These are phyloP conservation scores for Fusarium succisae DNA, from an alignment of 2,329 filamentous ascomycete species.

Conservation along the genomic window DNA sequence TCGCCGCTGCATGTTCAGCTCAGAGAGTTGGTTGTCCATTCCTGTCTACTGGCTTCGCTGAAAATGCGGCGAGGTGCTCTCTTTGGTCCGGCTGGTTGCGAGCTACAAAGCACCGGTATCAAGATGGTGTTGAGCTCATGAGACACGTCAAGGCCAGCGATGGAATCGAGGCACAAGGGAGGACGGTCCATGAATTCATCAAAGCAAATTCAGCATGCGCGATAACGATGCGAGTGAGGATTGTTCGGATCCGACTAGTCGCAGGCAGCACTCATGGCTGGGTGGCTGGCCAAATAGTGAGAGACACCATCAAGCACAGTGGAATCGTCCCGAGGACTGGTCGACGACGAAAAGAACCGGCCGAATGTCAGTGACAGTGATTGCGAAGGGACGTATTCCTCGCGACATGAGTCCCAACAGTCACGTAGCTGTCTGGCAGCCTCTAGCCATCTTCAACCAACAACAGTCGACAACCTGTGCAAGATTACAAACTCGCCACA, in stretches of 20 bases:
- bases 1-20: not conserved
- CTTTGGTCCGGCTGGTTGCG: not conserved
- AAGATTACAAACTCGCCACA: not conserved
- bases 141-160: not conserved
- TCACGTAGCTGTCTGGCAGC: not conserved
- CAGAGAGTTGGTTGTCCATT: not conserved
- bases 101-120: no score
- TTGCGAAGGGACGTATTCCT: not conserved
- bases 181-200: not conserved
- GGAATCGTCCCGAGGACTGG: not conserved
- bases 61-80: fast-evolving
- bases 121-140: not conserved
- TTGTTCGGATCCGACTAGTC: not conserved
- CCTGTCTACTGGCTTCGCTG: not conserved
- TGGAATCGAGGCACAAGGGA: not conserved
- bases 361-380: not conserved
- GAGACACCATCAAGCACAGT: not conserved
- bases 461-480: not conserved
- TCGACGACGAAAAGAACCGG: no score
- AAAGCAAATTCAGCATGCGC: not conserved
- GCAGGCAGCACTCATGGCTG: not conserved
- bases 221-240: not conserved
- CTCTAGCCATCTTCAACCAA: not conserved
- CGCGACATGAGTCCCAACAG: not conserved
- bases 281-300: no score